These are phyloP conservation scores for Neophaeococcomyces mojaviensis DNA, from an alignment of 2,329 filamentous ascomycete species.

Conservation along the genomic window DNA sequence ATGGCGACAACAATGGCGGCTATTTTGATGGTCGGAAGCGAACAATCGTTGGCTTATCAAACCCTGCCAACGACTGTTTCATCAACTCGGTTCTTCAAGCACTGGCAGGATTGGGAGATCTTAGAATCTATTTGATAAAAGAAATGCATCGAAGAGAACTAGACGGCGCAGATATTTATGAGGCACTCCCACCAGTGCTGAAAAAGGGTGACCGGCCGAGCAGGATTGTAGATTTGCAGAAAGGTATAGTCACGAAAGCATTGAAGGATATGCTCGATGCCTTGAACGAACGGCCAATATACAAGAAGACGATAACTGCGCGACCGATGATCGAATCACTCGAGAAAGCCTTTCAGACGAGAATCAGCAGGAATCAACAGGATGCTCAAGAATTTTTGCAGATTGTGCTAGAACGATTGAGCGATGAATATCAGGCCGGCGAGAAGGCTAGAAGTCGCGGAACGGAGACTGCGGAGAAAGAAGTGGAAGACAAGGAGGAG, in stretches of 20 bases:
- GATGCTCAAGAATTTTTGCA: slow-evolving; percentile 97
- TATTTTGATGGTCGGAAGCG: slow-evolving; percentile 61
- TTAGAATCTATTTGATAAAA: slow-evolving; percentile 84
- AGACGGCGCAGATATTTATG: slow-evolving; percentile 70
- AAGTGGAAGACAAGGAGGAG: slow-evolving; percentile 32
- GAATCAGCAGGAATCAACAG: slow-evolving; percentile 90
- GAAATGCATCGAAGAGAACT: slow-evolving; percentile 79
- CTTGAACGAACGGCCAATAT: slow-evolving; percentile 86
- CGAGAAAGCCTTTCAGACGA: slow-evolving; percentile 78
- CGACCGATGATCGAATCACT: slow-evolving; percentile 74
- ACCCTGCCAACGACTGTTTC: slow-evolving; percentile 91
- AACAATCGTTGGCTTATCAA: slow-evolving; percentile 78
- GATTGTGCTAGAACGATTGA: slow-evolving; percentile 81
- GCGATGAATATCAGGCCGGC: slow-evolving; percentile 89
- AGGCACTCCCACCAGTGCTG: slow-evolving; percentile 42
- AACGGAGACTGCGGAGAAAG: slow-evolving; percentile 24
- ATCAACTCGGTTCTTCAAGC: slow-evolving; percentile 96
- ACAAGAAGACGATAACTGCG: slow-evolving; percentile 87
- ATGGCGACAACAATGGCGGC: slow-evolving; percentile 60
- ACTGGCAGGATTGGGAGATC: slow-evolving; percentile 78
- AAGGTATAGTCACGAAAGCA: slow-evolving; percentile 73
- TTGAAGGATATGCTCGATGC: slow-evolving; percentile 88
- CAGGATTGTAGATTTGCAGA: slow-evolving; percentile 58
- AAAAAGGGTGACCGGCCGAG: slow-evolving; percentile 36
- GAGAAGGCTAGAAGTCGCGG: slow-evolving; percentile 56